A percentile compares a stretch with the other conserved stretches of the same genome.
Evolutionary conservation across 108 stramenopile genomes (phyloP).

Genomic region (Epipyxis sp.): DNA sequence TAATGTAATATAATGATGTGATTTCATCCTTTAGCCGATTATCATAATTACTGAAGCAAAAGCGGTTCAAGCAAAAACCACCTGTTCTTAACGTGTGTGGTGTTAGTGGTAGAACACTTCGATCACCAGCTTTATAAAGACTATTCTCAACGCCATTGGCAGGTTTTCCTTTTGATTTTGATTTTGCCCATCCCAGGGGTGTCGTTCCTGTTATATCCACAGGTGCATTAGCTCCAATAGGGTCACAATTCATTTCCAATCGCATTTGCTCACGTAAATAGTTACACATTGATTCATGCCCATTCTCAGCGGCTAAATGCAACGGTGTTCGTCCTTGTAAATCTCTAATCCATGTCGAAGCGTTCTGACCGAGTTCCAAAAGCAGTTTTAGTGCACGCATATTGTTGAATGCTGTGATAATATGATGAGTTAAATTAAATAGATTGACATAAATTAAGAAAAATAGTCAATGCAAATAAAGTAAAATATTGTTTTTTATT

Average conservation of each 20-base stretch:
- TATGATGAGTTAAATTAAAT: too few species aligned
- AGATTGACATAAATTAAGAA: too few species aligned
- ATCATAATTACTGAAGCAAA: too few species aligned
- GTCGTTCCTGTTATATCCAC: slow-evolving; percentile 24
- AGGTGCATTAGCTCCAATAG: slow-evolving; percentile 4
- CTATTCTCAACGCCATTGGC: not conserved
- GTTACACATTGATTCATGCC: not conserved
- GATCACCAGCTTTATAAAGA: slow-evolving; percentile 13
- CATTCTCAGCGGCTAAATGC: slow-evolving; percentile 6
- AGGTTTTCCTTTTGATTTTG: not conserved
- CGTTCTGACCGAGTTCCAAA: not conserved
- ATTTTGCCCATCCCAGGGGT: slow-evolving; percentile 9
- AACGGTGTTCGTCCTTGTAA: slow-evolving; percentile 20
- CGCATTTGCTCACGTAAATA: not conserved
- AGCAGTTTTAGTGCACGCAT: not conserved
- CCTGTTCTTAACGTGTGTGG: not conserved
- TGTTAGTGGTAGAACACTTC: not conserved
- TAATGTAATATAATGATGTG: too few species aligned
- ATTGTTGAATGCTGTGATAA: too few species aligned
- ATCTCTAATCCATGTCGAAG: not conserved
- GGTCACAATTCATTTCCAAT: not conserved
- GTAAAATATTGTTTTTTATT: too few species aligned
- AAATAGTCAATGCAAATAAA: too few species aligned
- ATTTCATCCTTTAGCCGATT: too few species aligned
- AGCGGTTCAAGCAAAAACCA: too few species aligned